These are phyloP conservation scores for Ilex asprella DNA, from an alignment of 257 asterid genomes.

Conservation along the genomic window DNA sequence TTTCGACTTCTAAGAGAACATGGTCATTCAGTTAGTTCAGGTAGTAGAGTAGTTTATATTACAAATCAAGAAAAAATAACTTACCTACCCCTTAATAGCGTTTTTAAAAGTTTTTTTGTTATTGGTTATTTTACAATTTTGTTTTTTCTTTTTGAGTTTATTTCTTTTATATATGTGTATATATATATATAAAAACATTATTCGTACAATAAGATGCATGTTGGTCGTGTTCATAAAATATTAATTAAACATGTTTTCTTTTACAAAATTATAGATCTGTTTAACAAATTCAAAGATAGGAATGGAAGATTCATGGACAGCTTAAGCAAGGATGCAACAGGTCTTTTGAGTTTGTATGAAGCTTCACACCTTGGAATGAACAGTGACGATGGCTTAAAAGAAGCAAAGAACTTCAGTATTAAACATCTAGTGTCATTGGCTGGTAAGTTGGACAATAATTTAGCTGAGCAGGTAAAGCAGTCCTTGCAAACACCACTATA, in stretches of 20 bases:
- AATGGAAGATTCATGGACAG: background rate
- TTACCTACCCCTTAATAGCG: background rate
- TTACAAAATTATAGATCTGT: background rate
- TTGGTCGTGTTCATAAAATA: too few relatives aligned
- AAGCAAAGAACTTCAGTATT: background rate
- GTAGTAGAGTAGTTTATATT: background rate
- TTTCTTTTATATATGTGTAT: too few relatives aligned
- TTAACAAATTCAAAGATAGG: background rate
- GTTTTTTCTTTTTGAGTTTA: too few relatives aligned
- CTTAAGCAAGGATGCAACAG: background rate
- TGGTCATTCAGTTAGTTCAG: background rate
- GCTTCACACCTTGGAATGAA: background rate
- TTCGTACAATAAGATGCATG: too few relatives aligned
- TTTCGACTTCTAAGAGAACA: background rate
- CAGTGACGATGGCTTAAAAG: background rate
- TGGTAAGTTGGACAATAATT: background rate
- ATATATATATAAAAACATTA: too few relatives aligned
- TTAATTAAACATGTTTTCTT: background rate
- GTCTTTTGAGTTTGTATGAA: background rate
- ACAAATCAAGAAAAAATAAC: too few relatives aligned
- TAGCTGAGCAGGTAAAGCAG: background rate
- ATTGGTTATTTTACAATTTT: too few relatives aligned
- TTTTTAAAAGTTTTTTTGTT: background rate
- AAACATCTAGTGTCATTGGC: background rate
- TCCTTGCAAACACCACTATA: background rate